A percentile compares a stretch with the other conserved stretches of the same genome.
Evolutionary conservation across 1,139 yeast species (phyloP).

Genomic region (Yamadazyma sp.): DNA sequence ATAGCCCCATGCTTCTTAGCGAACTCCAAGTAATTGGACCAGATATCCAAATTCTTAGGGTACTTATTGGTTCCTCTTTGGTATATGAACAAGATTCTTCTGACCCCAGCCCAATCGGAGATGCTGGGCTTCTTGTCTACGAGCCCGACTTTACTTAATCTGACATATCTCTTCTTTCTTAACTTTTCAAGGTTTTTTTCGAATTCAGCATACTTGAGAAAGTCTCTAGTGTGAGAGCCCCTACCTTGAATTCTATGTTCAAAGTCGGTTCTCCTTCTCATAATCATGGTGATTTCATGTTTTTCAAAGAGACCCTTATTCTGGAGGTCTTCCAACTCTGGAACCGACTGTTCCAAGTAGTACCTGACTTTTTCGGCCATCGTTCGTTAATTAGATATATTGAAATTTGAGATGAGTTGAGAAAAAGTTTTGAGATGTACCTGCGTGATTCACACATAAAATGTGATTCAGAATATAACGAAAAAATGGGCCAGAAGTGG

Average conservation of each 20-base stretch:
- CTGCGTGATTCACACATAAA: not conserved
- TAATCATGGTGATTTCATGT: constrained; percentile 78
- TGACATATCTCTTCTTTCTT: constrained; percentile 65
- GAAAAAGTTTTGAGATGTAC: constrained; percentile 1
- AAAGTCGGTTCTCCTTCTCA: constrained; percentile 93
- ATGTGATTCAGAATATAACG: too few relatives aligned
- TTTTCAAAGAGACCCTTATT: constrained; percentile 77
- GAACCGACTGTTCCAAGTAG: constrained; percentile 80
- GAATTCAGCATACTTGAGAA: constrained; percentile 73
- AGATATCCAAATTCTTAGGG: constrained; percentile 74
- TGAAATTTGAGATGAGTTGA: constrained; percentile 15
- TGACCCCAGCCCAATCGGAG: constrained; percentile 85
- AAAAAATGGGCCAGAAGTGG: too few relatives aligned
- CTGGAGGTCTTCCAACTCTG: constrained; percentile 87
- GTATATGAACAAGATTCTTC: constrained; percentile 79
- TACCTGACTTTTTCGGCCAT: constrained; percentile 80
- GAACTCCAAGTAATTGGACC: constrained; percentile 75
- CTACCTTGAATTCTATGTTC: constrained; percentile 89
- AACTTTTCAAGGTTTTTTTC: constrained; percentile 80
- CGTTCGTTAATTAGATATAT: constrained; percentile 1
- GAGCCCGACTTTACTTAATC: constrained; percentile 56
- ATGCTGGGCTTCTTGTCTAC: constrained; percentile 58
- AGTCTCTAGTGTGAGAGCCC: constrained; percentile 79
- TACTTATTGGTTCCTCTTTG: constrained; percentile 81
- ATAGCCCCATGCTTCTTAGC: constrained; percentile 76